A percentile compares a stretch with the other conserved stretches of the same genome.
These are phyloP conservation scores for Boletus edulis DNA, from an alignment of 768 basidiomycete genomes.

Conservation along the genomic window DNA sequence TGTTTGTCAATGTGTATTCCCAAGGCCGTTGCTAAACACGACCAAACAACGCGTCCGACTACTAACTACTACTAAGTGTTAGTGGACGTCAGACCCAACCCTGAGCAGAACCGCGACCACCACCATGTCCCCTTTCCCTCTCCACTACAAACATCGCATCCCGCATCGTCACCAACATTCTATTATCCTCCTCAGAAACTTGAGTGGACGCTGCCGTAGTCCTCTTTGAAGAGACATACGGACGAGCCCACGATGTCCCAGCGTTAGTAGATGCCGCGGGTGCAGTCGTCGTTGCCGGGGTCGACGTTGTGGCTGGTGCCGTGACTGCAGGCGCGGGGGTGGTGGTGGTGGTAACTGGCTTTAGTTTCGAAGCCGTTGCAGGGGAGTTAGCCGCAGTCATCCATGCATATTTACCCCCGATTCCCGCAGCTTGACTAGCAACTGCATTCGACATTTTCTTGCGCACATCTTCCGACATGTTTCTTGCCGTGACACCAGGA, in stretches of 20 bases:
- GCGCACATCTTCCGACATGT: conserved; percentile 88
- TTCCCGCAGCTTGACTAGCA: conserved; percentile 84
- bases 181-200: conserved; percentile 53
- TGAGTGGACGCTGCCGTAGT: conserved; percentile 29
- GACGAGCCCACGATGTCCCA: conserved; percentile 52
- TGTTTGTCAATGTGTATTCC: conserved; percentile 26
- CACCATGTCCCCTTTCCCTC: conserved; percentile 80
- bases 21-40: conserved; percentile 23
- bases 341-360: conserved; percentile 31
- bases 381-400: conserved; percentile 67
- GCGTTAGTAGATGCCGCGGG: conserved; percentile 28
- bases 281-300: conserved; percentile 31
- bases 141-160: conserved; percentile 88
- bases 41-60: conserved; percentile 7
- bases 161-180: conserved; percentile 61
- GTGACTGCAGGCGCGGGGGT: conserved; percentile 31
- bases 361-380: conserved; percentile 39
- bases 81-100: conserved; percentile 50
- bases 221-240: conserved; percentile 61
- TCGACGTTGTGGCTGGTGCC: conserved; percentile 25
- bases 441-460: conserved; percentile 93
- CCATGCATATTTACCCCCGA: conserved; percentile 84
- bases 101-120: conserved; percentile 70
- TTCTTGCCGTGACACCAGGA: conserved; percentile 79
- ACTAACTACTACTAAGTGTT: background rate